Evolutionary conservation across 306 rosid species (phyloP).

Genomic region (Erythrophleum fordii): DNA sequence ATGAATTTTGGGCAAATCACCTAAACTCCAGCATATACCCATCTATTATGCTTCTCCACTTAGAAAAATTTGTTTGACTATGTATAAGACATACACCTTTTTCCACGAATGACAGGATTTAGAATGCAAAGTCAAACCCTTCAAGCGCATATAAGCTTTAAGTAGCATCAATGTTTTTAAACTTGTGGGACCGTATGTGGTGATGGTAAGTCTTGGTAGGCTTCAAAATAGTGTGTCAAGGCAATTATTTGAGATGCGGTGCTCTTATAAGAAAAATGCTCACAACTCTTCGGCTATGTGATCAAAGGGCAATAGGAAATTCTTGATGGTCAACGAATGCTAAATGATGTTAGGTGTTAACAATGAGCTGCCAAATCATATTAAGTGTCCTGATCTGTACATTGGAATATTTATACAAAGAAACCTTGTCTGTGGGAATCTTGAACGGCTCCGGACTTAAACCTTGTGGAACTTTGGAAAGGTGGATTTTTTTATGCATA

Average conservation of each 20-base stretch:
- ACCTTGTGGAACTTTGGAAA: too few species aligned
- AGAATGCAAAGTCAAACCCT: slow-evolving; percentile 92
- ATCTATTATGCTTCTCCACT: slow-evolving; percentile 95
- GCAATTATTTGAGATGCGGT: slow-evolving; percentile 88
- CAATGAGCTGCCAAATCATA: too few species aligned
- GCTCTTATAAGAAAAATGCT: slow-evolving; percentile 82
- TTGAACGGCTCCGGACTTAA: too few species aligned
- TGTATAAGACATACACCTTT: slow-evolving; percentile 92
- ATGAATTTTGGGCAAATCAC: slow-evolving; percentile 93
- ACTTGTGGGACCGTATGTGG: slow-evolving; percentile 82
- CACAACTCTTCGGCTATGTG: slow-evolving; percentile 83
- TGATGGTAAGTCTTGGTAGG: slow-evolving; percentile 91
- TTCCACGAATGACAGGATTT: slow-evolving; percentile 91
- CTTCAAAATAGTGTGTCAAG: slow-evolving; percentile 88
- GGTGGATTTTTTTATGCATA: too few species aligned
- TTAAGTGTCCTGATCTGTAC: too few species aligned
- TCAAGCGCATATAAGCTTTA: slow-evolving; percentile 76
- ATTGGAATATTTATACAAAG: too few species aligned
- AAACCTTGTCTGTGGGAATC: too few species aligned
- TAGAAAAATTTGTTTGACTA: slow-evolving; percentile 82
- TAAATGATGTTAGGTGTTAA: too few species aligned
- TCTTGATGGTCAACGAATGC: too few species aligned
- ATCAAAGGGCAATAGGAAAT: slow-evolving; percentile 95
- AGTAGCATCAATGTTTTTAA: slow-evolving; percentile 80
- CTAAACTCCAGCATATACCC: slow-evolving; percentile 82